Evolutionary conservation across 495 filamentous ascomycete genomes (phyloP).

Genomic region (Rhizodiscina lignyota): DNA sequence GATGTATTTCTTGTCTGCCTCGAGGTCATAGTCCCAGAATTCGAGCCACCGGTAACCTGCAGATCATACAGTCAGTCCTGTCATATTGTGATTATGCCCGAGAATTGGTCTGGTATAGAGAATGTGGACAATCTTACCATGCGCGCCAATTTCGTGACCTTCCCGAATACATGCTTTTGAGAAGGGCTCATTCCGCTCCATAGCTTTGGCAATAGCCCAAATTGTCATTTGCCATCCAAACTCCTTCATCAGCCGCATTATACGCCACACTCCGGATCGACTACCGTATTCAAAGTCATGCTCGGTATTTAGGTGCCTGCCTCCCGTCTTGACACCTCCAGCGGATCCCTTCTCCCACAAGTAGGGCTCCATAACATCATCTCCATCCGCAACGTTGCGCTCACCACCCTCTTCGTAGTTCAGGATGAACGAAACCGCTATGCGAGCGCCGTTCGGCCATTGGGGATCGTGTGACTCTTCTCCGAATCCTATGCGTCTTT

Average conservation of each 20-base stretch:
- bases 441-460: slow-evolving; percentile 18
- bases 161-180: slow-evolving; percentile 14
- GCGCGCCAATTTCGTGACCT: slow-evolving; percentile 17
- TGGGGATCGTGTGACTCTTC: slow-evolving; percentile 9
- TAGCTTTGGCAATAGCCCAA: no score
- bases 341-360: slow-evolving; percentile 18
- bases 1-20: slow-evolving; percentile 16
- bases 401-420: slow-evolving; percentile 21
- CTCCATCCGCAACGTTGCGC: slow-evolving; percentile 14
- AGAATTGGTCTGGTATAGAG: not conserved
- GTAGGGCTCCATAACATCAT: slow-evolving; percentile 15
- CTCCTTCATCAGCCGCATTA: slow-evolving; percentile 17
- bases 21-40: slow-evolving; percentile 16
- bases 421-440: slow-evolving; percentile 19
- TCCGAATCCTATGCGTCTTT: slow-evolving; percentile 15
- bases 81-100: no score
- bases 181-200: no score
- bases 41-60: slow-evolving; percentile 15
- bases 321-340: slow-evolving; percentile 13
- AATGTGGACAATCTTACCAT: slow-evolving; percentile 7
- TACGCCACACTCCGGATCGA: slow-evolving; percentile 14
- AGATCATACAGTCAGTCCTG: not conserved
- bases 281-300: slow-evolving; percentile 20
- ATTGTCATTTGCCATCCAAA: no score
- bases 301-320: slow-evolving; percentile 16